A percentile compares a stretch with the other conserved stretches of the same genome.
phyloP scores from a whole-genome alignment of 345 rosid species.

The Eucalyptus rudis region DNA sequence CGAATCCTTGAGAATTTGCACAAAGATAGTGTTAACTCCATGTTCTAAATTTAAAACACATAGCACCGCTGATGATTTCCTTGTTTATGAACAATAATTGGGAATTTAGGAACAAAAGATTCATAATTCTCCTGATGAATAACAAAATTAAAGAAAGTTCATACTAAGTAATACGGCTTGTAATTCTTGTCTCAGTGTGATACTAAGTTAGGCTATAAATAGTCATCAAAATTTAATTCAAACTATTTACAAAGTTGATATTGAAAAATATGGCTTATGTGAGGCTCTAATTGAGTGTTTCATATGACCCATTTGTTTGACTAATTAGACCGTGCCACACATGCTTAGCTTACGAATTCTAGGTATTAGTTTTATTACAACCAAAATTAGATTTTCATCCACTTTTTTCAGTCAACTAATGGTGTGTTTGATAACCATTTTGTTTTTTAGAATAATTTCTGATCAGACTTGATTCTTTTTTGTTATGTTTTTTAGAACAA shows the following conservation, averaged over 20 bases:
- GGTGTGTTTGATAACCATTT: too few species aligned
- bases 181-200: neutral
- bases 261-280: neutral
- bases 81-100: neutral
- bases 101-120: neutral
- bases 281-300: neutral
- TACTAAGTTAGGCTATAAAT: neutral
- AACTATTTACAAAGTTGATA: neutral
- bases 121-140: neutral
- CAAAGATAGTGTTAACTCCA: neutral
- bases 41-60: neutral
- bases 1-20: neutral
- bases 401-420: neutral
- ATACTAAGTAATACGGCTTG: neutral
- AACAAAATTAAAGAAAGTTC: neutral
- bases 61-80: neutral
- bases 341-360: neutral
- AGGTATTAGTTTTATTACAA: neutral
- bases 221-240: neutral
- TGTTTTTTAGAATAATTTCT: rapidly evolving
- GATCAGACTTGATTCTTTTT: too few species aligned
- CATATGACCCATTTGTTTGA: neutral
- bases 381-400: neutral
- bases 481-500: too few species aligned
- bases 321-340: neutral